These are phyloP conservation scores for Moricandia arvensis DNA, from an alignment of 345 rosid genomes.

Conservation along the genomic window DNA sequence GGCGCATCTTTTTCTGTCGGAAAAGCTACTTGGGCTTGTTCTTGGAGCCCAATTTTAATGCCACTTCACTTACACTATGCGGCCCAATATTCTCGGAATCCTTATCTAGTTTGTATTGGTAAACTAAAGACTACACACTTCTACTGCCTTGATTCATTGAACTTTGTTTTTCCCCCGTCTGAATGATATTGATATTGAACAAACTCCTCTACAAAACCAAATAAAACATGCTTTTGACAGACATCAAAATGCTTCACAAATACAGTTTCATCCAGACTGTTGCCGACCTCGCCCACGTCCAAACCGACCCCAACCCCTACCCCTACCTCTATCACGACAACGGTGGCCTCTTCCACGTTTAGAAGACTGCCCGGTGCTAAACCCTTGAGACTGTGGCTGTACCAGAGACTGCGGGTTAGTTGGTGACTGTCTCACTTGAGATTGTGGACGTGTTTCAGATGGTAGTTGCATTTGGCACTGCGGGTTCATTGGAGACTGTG, in stretches of 20 bases:
- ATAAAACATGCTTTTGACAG: not conserved
- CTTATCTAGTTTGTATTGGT: not conserved
- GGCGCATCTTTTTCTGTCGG: constrained; percentile 34
- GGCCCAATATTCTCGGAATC: not conserved
- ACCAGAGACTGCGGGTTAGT: not conserved
- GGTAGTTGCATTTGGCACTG: constrained; percentile 30
- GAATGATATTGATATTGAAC: not conserved
- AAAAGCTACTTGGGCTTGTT: constrained; percentile 1
- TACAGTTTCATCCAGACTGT: constrained; percentile 23
- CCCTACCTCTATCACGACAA: constrained; percentile 40
- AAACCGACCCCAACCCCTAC: constrained; percentile 45
- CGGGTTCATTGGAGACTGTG: constrained; percentile 10
- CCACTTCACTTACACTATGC: not conserved
- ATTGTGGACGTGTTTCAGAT: not conserved
- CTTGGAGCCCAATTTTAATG: not conserved
- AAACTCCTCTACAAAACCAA: not conserved
- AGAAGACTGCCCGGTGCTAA: constrained; percentile 43
- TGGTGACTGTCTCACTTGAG: constrained; percentile 1
- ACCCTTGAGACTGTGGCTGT: constrained; percentile 37
- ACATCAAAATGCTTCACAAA: constrained; percentile 13
- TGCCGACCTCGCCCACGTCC: constrained; percentile 48
- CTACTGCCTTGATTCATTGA: not conserved
- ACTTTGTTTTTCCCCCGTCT: no score
- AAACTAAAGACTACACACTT: not conserved
- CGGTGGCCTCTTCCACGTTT: constrained; percentile 43